These are phyloP conservation scores for Knufia petricola DNA, from an alignment of 2,329 filamentous ascomycete species.

Conservation along the genomic window DNA sequence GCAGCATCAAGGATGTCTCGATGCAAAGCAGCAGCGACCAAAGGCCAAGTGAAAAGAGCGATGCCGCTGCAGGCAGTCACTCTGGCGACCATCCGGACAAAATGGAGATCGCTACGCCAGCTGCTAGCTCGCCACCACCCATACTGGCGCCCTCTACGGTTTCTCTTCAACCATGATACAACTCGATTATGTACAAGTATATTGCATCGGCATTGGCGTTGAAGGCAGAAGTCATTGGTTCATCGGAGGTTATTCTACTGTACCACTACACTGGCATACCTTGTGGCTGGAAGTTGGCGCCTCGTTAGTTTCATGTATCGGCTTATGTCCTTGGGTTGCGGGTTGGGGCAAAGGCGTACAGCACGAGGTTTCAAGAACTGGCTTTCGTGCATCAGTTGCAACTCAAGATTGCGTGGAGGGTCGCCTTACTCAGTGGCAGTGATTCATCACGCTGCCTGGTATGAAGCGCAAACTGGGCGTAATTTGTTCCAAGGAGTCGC, in stretches of 20 bases:
- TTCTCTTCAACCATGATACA: slow-evolving; percentile 26
- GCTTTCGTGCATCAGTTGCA: not conserved
- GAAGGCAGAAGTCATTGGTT: slow-evolving; percentile 4
- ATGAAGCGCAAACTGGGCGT: not conserved
- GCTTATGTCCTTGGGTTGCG: not conserved
- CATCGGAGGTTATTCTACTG: not conserved
- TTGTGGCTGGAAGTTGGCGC: not conserved
- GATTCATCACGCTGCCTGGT: not conserved
- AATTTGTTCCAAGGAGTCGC: not conserved
- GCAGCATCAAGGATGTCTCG: slow-evolving; percentile 46
- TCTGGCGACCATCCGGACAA: slow-evolving; percentile 38
- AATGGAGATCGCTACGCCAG: slow-evolving; percentile 36
- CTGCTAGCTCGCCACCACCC: slow-evolving; percentile 45
- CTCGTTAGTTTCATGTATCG: not conserved
- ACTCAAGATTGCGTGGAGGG: not conserved
- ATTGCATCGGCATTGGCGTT: not conserved
- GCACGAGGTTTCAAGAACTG: not conserved
- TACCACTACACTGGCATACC: not conserved
- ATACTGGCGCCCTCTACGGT: slow-evolving; percentile 26
- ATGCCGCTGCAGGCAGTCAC: slow-evolving; percentile 49
- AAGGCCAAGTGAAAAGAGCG: slow-evolving; percentile 45
- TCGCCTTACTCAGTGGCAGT: not conserved
- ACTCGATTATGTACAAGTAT: slow-evolving; percentile 8
- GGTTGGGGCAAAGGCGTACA: not conserved
- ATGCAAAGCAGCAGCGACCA: slow-evolving; percentile 47